Base-by-base conservation (phyloP, 495 filamentous ascomycete species). In the Penicillium salamii region DNA sequence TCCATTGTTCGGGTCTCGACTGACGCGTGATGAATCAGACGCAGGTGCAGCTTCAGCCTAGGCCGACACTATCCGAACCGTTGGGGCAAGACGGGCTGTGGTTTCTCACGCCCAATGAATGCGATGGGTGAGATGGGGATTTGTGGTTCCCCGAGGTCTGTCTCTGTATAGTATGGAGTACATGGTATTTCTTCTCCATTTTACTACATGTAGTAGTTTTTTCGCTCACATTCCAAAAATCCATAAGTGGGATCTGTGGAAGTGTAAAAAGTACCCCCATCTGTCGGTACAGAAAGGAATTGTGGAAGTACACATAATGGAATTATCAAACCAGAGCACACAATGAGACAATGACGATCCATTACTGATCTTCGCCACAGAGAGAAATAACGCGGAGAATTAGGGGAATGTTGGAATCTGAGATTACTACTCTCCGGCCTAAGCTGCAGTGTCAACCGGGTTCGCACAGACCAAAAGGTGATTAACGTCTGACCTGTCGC, bases 11-110 rank as follows among this genome's bases (percentile, higher is more conserved):
- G 34, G 42, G 53, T 45, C 46, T 49, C 19, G 50, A 60, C 52
- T 68, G 65, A 67, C 61, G 61, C 55, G 64, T 68, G 68, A 71
- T 67, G 59, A 50, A 54, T 71, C 68, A 67, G 53, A 67, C 31
- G 31, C 49, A 44, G 38, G 54, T 49, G 57, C 54, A 63, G 52
- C 49, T 61, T 46, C 54, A 63, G 52, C 49, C 57, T 46, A 50
- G 36, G 37, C 35, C 46, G 14, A 46, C 19, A 26, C n/a, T 7
- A n/a, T 36, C 43, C 43, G 46, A 40, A 40, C 46, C 36, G 46
- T 40, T 48, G 42, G 43, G 38, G 13, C 43, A 19, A 29, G 33
- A 15, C 3, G 14, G 13, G 29, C 17, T 8, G 6, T 5, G 8
- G 15, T 36, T 46, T 36, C 18, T 17, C 23, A 26, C 3, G 23